Percentiles rank a stretch among this genome's conserved stretches.
phyloP scores from a whole-genome alignment of 306 rosid genomes.

The Vicia sativa region DNA sequence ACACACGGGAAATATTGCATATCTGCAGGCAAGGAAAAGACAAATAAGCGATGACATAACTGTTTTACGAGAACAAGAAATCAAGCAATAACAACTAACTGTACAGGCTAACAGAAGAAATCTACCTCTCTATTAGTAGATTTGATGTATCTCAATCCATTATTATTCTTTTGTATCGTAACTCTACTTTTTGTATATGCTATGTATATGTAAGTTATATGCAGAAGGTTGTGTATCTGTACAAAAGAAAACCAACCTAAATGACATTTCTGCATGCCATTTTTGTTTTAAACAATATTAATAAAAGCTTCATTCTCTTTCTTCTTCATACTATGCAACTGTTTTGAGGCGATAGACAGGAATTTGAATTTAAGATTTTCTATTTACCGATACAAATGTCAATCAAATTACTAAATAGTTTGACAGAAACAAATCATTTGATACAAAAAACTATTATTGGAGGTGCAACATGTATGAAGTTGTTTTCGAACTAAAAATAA shows the following conservation, averaged over 20 bases:
- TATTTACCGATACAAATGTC: too few relatives aligned
- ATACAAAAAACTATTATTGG: background rate
- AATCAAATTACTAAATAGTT: too few relatives aligned
- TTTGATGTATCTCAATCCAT: slow-evolving; percentile 28
- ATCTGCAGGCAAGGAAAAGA: slow-evolving; percentile 70
- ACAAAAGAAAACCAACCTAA: slow-evolving; percentile 8
- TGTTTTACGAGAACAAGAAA: slow-evolving; percentile 33
- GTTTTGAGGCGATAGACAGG: too few relatives aligned
- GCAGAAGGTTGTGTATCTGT: slow-evolving; percentile 28
- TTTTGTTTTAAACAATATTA: background rate
- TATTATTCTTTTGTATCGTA: slow-evolving; percentile 38
- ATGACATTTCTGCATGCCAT: background rate
- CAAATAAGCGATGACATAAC: slow-evolving; percentile 54
- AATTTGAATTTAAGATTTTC: too few relatives aligned
- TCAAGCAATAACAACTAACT: slow-evolving; percentile 36
- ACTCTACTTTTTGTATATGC: slow-evolving; percentile 32
- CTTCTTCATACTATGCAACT: too few relatives aligned
- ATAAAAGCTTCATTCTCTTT: too few relatives aligned
- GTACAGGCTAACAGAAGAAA: slow-evolving; percentile 49
- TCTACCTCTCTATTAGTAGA: slow-evolving; percentile 27
- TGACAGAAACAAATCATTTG: too few relatives aligned
- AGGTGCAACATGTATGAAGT: background rate
- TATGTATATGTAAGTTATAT: background rate
- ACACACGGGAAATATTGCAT: slow-evolving; percentile 29
- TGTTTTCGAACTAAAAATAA: background rate